A percentile compares a stretch with the other conserved stretches of the same genome.
phyloP scores from a whole-genome alignment of 129 eudicot genomes.

The Pulicaria dysenterica region DNA sequence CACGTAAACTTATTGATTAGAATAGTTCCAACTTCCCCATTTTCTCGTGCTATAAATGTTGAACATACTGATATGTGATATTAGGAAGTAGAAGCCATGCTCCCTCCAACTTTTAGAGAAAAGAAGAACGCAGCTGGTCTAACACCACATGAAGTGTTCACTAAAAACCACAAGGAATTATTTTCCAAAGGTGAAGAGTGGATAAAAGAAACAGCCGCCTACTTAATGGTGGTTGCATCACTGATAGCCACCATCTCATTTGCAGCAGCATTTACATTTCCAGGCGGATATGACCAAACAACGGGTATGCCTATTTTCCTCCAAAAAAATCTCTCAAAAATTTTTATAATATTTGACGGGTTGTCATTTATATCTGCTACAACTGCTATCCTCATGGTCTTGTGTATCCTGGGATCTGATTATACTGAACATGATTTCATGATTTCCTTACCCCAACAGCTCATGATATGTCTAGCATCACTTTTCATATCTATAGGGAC shows the following conservation, averaged over 20 bases:
- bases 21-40: no score
- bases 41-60: neutral
- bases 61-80: neutral
- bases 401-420: constrained; percentile 23
- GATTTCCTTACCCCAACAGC: constrained; percentile 21
- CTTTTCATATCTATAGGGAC: constrained; percentile 25
- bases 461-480: constrained; percentile 24
- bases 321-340: constrained; percentile 13
- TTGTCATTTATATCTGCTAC: constrained; percentile 23
- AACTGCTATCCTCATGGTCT: constrained; percentile 29
- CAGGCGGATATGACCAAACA: constrained; percentile 31
- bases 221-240: constrained; percentile 27
- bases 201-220: constrained; percentile 32
- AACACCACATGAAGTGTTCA: constrained; percentile 34
- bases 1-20: no score
- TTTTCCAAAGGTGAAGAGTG: constrained; percentile 25
- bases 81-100: constrained; percentile 24
- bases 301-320: constrained; percentile 27
- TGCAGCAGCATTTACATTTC: constrained; percentile 32
- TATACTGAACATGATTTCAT: constrained; percentile 33
- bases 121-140: constrained; percentile 19
- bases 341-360: constrained; percentile 19
- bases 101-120: constrained; percentile 27
- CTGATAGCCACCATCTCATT: constrained; percentile 35
- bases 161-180: constrained; percentile 29